A percentile compares a stretch with the other conserved stretches of the same genome.
These are phyloP conservation scores for Cercospora nicotianae DNA, from an alignment of 2,329 filamentous ascomycete genomes.

Conservation along the genomic window DNA sequence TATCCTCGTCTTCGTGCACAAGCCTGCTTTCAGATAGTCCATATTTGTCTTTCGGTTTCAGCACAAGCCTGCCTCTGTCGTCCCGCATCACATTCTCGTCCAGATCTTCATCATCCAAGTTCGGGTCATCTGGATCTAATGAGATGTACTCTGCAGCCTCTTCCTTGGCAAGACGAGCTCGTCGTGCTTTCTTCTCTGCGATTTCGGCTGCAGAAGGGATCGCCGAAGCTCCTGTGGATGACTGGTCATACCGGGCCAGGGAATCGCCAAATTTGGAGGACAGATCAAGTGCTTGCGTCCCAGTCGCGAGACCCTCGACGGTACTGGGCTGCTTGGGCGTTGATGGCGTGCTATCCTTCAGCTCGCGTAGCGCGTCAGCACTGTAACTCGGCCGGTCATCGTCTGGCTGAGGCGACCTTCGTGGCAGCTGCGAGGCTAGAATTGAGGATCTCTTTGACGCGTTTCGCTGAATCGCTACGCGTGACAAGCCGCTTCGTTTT, in stretches of 20 bases:
- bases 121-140: constrained; percentile 59
- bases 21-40: constrained; percentile 64
- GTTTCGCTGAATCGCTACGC: constrained; percentile 66
- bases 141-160: constrained; percentile 62
- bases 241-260: constrained; percentile 39
- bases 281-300: constrained; percentile 47
- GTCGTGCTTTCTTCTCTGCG: constrained; percentile 82
- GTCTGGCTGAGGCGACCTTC: constrained; percentile 48
- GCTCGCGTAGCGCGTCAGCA: constrained; percentile 80
- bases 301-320: constrained; percentile 49
- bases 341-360: constrained; percentile 81
- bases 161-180: constrained; percentile 75
- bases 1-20: constrained; percentile 82
- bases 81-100: constrained; percentile 43
- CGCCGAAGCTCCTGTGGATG: constrained; percentile 38
- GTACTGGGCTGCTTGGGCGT: constrained; percentile 65
- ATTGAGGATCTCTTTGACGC: constrained; percentile 56
- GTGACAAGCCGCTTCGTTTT: constrained; percentile 63
- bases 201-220: constrained; percentile 86
- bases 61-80: constrained; percentile 46
- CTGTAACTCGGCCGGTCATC: constrained; percentile 77
- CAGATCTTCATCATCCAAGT: constrained; percentile 45
- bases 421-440: constrained; percentile 51
- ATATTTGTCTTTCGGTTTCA: constrained; percentile 61
- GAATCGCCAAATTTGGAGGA: constrained; percentile 58